Conservation (phyloP, 1,139 yeast species). For the Magnusiomyces paraingens region DNA sequence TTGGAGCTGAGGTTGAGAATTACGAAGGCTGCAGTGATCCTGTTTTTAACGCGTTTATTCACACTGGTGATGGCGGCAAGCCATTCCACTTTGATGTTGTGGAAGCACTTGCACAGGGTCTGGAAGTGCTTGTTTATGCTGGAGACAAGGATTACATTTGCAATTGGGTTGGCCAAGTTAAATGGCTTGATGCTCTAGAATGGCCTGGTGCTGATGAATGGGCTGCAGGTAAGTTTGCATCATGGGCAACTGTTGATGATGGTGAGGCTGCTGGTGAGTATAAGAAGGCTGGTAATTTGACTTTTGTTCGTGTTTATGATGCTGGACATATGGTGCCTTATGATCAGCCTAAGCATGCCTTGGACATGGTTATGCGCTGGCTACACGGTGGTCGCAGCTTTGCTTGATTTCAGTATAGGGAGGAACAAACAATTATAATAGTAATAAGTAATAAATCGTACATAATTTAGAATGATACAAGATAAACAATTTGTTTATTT, state of each 20-base stretch:
- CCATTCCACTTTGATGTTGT: slow-evolving; percentile 63
- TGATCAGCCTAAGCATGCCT: slow-evolving; percentile 69
- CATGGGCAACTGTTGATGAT: slow-evolving; percentile 33
- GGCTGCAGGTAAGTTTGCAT: slow-evolving; percentile 31
- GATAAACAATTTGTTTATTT: too few relatives aligned
- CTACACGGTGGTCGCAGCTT: background rate
- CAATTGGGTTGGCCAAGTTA: slow-evolving; percentile 84
- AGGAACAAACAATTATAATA: too few relatives aligned
- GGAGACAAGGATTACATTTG: slow-evolving; percentile 48
- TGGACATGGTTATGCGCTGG: slow-evolving; percentile 54
- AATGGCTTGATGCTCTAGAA: slow-evolving; percentile 64
- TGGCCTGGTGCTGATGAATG: slow-evolving; percentile 44
- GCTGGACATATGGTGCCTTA: slow-evolving; percentile 74
- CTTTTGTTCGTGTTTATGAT: slow-evolving; percentile 56
- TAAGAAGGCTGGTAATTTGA: slow-evolving; percentile 50
- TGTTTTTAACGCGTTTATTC: slow-evolving; percentile 42
- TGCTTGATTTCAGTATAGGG: too few relatives aligned
- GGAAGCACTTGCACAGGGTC: slow-evolving; percentile 52
- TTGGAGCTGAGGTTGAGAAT: slow-evolving; percentile 86
- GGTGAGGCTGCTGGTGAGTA: slow-evolving; percentile 52
- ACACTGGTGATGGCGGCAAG: slow-evolving; percentile 61
- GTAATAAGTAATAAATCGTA: too few relatives aligned
- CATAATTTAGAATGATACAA: too few relatives aligned
- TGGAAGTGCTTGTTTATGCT: slow-evolving; percentile 16
- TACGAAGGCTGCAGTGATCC: slow-evolving; percentile 69